Percentiles rank a stretch among this genome's conserved stretches.
Conservation (phyloP, 768 basidiomycete genomes). For the Suillus bovinus region DNA sequence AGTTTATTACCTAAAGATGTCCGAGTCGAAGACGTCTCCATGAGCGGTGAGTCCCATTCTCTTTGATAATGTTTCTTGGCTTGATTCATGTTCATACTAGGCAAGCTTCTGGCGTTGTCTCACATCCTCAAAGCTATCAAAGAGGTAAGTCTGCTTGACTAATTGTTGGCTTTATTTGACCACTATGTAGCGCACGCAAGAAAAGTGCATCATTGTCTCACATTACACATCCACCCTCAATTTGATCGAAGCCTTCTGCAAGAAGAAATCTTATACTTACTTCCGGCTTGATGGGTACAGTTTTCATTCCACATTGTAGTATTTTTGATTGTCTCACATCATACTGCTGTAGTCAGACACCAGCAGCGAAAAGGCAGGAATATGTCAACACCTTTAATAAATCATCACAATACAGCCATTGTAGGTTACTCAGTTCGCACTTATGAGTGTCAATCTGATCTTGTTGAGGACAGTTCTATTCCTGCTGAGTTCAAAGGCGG, state of each 20-base stretch:
- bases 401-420: slow-evolving; percentile 66
- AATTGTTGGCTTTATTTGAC: slow-evolving; percentile 3
- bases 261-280: slow-evolving; percentile 71
- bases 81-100: slow-evolving; percentile 40
- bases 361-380: slow-evolving; percentile 75
- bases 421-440: slow-evolving; percentile 39
- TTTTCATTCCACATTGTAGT: background rate
- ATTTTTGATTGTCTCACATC: background rate
- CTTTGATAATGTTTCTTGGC: background rate
- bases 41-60: slow-evolving; percentile 67
- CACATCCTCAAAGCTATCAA: slow-evolving; percentile 61
- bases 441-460: background rate
- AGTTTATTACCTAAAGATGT: slow-evolving; percentile 59
- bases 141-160: slow-evolving; percentile 41
- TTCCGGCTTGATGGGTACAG: slow-evolving; percentile 85
- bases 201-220: slow-evolving; percentile 96
- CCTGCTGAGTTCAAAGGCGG: slow-evolving; percentile 91
- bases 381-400: slow-evolving; percentile 90
- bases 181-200: slow-evolving; percentile 62
- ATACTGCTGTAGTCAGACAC: slow-evolving; percentile 57
- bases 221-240: slow-evolving; percentile 96
- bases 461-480: slow-evolving; percentile 66
- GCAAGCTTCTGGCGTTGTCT: slow-evolving; percentile 71
- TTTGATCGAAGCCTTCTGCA: slow-evolving; percentile 85
- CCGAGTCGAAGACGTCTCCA: slow-evolving; percentile 65